Base-by-base conservation (phyloP, 345 rosid species). In the Populus euphratica region DNA sequence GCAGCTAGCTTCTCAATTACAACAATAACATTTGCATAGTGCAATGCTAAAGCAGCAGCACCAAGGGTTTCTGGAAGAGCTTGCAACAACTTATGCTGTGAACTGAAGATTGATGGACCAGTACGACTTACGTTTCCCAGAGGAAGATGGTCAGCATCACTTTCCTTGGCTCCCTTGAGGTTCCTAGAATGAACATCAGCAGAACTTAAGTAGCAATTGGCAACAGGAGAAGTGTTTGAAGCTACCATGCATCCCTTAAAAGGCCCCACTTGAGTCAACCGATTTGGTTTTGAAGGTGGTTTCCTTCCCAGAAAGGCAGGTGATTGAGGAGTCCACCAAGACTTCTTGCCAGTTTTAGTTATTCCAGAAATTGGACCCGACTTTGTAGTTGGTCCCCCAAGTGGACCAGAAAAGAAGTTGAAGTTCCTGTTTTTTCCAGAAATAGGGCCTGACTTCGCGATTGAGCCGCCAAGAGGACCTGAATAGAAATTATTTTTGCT, bases 1-100 rank as follows among this genome's bases (percentile, higher is more conserved):
- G 93, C 91, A 36, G 88, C 97, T 64, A 96, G 88, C 83, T 92
- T 94, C 88, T 96, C 98, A 27, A 94, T 90, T 68, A 94, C 87
- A 75, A 90, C 87, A 69, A 96, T 96, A 44, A 96, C 96, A 75
- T 96, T 96, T 11, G 99, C 98, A 69, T 94, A 96, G 81, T 94
- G 99, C 80, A 96, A 84, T 21, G 98, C 94, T 72, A 96, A 85
- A 86, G 97, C 94, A 73, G 96, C 89, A 77, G 91, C 90, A 59
- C 99, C 97, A 17, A 96, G 97, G 72, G 97, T 89, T 66, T 89
- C 91, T 5, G 97, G 94, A 25, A 90, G 90, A 78, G 97, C 90
- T 72, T 86, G 86, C 83, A 89, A 81, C 76, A 92, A 76, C 80
- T 80, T 84, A 64, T 74, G 21, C 71, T 83, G 79, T 50, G 85